These are phyloP conservation scores for Jimgerdemannia lactiflua DNA, from an alignment of 192 early-diverging fungal species.

Conservation along the genomic window DNA sequence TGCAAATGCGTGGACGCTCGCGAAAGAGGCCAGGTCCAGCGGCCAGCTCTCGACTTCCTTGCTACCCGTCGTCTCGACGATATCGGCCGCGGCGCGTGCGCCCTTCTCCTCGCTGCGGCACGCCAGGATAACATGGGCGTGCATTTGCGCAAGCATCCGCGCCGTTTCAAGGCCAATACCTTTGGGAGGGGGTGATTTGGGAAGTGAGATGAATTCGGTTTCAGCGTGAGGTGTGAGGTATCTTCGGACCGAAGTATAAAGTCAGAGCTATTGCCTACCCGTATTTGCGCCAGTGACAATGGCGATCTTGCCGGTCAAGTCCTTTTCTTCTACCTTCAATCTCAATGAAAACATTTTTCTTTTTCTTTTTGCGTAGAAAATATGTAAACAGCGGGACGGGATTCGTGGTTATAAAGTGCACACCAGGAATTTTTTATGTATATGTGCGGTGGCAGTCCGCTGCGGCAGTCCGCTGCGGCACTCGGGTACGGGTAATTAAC, in stretches of 20 bases:
- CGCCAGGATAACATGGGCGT: conserved; percentile 14
- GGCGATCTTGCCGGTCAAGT: conserved; percentile 36
- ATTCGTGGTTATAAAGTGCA: no score
- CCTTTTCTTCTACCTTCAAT: background rate
- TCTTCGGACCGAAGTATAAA: no score
- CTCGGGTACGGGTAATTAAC: no score
- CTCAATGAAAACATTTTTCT: no score
- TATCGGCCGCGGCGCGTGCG: background rate
- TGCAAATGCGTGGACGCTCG: conserved; percentile 34
- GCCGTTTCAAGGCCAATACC: conserved; percentile 27
- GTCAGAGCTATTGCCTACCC: conserved; percentile 11
- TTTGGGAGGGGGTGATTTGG: background rate
- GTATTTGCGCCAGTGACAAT: conserved; percentile 48
- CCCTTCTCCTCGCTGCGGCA: conserved; percentile 17
- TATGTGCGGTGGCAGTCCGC: no score
- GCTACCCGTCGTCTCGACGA: background rate
- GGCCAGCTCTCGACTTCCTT: background rate
- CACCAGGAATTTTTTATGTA: no score
- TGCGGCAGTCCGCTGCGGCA: no score
- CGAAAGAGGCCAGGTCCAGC: conserved; percentile 27
- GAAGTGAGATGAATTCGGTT: no score
- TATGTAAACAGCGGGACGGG: no score
- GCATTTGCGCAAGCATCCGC: conserved; percentile 14
- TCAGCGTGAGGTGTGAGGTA: no score
- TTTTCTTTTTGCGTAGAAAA: no score